Conservation (phyloP, 768 basidiomycete genomes). For the Gautieria morchelliformis region DNA sequence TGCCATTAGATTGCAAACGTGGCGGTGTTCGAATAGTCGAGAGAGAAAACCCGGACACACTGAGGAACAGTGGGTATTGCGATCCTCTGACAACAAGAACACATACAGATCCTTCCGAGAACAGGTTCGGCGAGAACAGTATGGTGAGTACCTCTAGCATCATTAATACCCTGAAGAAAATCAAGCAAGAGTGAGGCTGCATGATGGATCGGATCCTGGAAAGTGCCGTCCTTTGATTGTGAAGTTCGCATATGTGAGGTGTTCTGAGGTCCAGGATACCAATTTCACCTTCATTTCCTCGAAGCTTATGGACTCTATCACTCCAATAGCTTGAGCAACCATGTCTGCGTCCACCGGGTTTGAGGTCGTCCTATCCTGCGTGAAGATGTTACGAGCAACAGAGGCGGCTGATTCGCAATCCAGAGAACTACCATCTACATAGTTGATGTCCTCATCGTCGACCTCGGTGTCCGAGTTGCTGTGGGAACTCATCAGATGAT, state of each 20-base stretch:
- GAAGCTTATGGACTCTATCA: neutral
- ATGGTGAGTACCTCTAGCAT: slow-evolving; percentile 1
- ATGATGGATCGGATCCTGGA: slow-evolving; percentile 25
- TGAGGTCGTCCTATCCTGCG: neutral
- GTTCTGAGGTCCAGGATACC: no score
- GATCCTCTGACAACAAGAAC: neutral
- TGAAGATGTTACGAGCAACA: neutral
- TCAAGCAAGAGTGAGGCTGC: slow-evolving; percentile 25
- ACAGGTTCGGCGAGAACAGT: neutral
- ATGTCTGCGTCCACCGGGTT: neutral
- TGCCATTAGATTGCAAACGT: slow-evolving; percentile 36
- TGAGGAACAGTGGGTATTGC: neutral
- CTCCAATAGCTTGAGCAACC: neutral
- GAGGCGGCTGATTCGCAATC: neutral
- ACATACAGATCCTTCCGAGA: neutral
- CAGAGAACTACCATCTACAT: neutral
- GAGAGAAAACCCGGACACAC: slow-evolving; percentile 16
- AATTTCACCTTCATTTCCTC: neutral
- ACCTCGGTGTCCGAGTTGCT: slow-evolving; percentile 53
- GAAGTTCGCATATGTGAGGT: no score
- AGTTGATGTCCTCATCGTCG: slow-evolving; percentile 15
- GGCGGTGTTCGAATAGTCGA: slow-evolving; percentile 44
- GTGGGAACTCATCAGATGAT: slow-evolving; percentile 19
- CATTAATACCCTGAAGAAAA: slow-evolving; percentile 21
- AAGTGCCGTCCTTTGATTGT: slow-evolving; percentile 20